Percentiles rank a stretch among this genome's conserved stretches.
These are phyloP conservation scores for Ustilago xerochloae DNA, from an alignment of 1,284 basidiomycete species.

Conservation along the genomic window DNA sequence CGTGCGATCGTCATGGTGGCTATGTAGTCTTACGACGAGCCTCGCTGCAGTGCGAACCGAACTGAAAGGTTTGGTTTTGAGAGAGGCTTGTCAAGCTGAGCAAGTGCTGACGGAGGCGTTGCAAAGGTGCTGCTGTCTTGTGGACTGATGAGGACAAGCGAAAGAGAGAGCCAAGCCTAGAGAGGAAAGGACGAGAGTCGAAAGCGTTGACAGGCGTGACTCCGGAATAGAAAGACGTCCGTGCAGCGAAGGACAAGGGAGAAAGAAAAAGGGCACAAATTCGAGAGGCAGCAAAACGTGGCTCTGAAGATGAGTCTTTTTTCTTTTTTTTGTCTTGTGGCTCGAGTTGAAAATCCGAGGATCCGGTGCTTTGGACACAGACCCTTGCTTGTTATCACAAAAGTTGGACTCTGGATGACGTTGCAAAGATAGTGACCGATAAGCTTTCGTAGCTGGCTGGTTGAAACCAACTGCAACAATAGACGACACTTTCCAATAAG, in stretches of 20 bases:
- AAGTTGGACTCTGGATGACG: not conserved
- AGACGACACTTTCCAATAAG: too few relatives aligned
- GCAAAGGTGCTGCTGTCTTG: not conserved
- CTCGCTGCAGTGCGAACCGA: not conserved
- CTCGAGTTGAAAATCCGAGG: not conserved
- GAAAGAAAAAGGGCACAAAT: not conserved
- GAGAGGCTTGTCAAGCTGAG: not conserved
- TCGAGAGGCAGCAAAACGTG: not conserved
- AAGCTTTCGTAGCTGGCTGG: slow-evolving; percentile 3
- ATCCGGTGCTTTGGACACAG: not conserved
- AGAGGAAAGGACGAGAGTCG: too few relatives aligned
- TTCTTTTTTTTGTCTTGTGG: not conserved
- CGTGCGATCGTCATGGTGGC: slow-evolving; percentile 36
- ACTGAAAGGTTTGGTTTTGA: not conserved
- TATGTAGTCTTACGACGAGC: too few relatives aligned
- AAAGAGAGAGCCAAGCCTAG: too few relatives aligned
- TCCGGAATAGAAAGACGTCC: too few relatives aligned
- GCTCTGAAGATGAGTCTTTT: not conserved
- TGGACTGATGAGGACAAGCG: too few relatives aligned
- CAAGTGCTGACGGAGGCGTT: too few relatives aligned
- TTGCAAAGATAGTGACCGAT: not conserved
- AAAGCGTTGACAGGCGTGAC: too few relatives aligned
- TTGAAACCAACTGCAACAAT: too few relatives aligned
- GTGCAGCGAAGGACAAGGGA: not conserved
- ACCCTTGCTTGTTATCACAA: not conserved